Evolutionary conservation across 1,284 basidiomycete species (phyloP).

Genomic region (Singerocomus inundabilis): DNA sequence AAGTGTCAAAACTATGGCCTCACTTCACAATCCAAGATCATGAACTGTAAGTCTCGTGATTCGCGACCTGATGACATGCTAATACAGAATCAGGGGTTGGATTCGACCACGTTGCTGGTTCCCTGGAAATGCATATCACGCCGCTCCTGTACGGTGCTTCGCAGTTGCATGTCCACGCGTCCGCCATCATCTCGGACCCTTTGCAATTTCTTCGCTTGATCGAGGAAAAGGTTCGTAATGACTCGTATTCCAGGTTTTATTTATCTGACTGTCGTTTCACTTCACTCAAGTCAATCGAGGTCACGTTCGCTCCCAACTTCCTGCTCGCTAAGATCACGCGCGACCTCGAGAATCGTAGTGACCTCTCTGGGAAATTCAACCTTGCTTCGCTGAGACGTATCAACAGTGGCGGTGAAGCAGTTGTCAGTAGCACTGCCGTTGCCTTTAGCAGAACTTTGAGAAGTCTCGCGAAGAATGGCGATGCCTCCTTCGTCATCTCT

Average conservation of each 20-base stretch:
- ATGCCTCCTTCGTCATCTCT: slow-evolving; percentile 34
- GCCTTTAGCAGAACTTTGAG: slow-evolving; percentile 37
- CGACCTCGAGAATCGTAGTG: slow-evolving; percentile 28
- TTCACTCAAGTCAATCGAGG: slow-evolving; percentile 24
- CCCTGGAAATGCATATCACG: slow-evolving; percentile 31
- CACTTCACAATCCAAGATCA: slow-evolving; percentile 27
- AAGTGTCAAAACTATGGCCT: slow-evolving; percentile 27
- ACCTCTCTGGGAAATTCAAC: slow-evolving; percentile 24
- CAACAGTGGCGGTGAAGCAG: slow-evolving; percentile 42
- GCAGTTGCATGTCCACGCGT: slow-evolving; percentile 33
- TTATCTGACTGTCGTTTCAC: background rate
- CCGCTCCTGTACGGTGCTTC: slow-evolving; percentile 31
- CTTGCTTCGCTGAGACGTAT: slow-evolving; percentile 24
- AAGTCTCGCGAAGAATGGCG: slow-evolving; percentile 28
- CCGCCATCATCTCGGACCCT: slow-evolving; percentile 32
- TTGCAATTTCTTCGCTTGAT: slow-evolving; percentile 28
- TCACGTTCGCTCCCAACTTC: slow-evolving; percentile 47
- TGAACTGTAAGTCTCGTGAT: slow-evolving; percentile 28
- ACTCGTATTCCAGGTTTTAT: background rate
- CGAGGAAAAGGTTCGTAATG: slow-evolving; percentile 26
- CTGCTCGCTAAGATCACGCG: slow-evolving; percentile 40
- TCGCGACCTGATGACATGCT: background rate
- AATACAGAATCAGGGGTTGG: slow-evolving; percentile 32
- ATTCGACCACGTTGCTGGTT: slow-evolving; percentile 40
- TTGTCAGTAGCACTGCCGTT: slow-evolving; percentile 38